These are phyloP conservation scores for Fusarium sp. DNA, from an alignment of 2,329 filamentous ascomycete species.

Conservation along the genomic window DNA sequence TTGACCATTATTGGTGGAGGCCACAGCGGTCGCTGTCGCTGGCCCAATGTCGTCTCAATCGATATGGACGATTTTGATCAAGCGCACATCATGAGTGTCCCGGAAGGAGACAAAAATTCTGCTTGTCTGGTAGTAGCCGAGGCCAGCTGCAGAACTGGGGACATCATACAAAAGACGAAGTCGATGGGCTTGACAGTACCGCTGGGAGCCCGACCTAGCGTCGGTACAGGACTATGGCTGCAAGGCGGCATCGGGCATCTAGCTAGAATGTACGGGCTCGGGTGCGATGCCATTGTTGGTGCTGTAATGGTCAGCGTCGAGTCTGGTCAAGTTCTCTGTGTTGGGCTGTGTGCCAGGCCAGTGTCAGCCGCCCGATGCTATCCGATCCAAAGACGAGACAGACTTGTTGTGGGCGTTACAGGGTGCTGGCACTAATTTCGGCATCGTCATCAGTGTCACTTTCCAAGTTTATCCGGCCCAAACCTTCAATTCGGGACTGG, in stretches of 20 bases:
- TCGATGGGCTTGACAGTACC: slow-evolving; percentile 68
- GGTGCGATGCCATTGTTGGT: slow-evolving; percentile 73
- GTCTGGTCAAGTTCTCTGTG: slow-evolving; percentile 62
- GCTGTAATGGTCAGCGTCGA: slow-evolving; percentile 69
- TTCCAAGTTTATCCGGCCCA: slow-evolving; percentile 64
- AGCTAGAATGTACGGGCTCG: slow-evolving; percentile 68
- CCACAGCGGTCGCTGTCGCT: slow-evolving; percentile 72
- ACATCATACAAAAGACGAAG: slow-evolving; percentile 66
- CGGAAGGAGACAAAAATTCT: slow-evolving; percentile 32
- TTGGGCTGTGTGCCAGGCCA: slow-evolving; percentile 68
- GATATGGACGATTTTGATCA: slow-evolving; percentile 72
- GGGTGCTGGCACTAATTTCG: slow-evolving; percentile 73
- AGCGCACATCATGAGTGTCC: slow-evolving; percentile 59
- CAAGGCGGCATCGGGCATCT: slow-evolving; percentile 77
- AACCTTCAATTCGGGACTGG: slow-evolving; percentile 61
- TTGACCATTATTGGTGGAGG: slow-evolving; percentile 71
- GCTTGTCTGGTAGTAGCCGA: slow-evolving; percentile 63
- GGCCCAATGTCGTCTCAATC: slow-evolving; percentile 66
- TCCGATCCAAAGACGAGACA: slow-evolving; percentile 62
- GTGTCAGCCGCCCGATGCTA: slow-evolving; percentile 58
- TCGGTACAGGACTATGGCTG: slow-evolving; percentile 74
- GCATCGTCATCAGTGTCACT: slow-evolving; percentile 68
- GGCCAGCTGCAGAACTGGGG: slow-evolving; percentile 69
- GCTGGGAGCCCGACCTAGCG: slow-evolving; percentile 73
- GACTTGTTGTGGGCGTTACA: slow-evolving; percentile 71